Base-by-base conservation (phyloP, 1,284 basidiomycete genomes). In the Irpex sp. region DNA sequence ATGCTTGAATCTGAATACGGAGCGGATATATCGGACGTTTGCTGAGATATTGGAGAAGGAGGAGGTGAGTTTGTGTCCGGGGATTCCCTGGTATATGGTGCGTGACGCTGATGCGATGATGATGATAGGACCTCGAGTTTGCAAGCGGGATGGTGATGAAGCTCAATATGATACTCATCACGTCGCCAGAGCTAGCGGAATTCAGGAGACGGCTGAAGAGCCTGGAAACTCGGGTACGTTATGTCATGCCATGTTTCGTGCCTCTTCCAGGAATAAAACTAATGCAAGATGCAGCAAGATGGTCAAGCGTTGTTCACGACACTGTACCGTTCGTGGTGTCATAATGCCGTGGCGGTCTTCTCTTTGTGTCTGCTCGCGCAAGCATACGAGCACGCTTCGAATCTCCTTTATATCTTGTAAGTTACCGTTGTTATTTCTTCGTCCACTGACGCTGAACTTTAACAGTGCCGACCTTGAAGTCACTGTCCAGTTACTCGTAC, bases 31-130 rank as follows among this genome's bases (percentile, higher is more conserved):
- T 73, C 83, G 93, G 59, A 94, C 95, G 0, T 92, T 98, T 68
- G 96, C 97, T 0, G 96, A 98, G 76, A 95, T 99, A 57, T 75
- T 99, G 64, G 97, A 99, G 78, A 95, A 95, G 72, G 96, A 99
- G 77, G 96, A 98, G 77, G 94, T 93, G 64, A 65, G 83, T 33
- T 33, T 33, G 7, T 33, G 7, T 33, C 28, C 3, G 28, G 28
- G 28, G 28, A 33, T 33, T 3, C 7, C 28, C 28, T 7, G 6
- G 28, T 33, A 3, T 33, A 6, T 16, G 16, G n/a, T 47, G 6
- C 4, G 8, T 60, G 8, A 58, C 23, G 16, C 21, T 45, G 23
- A n/a, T 5, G 16, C 16, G 39, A 3, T 51, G 56, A 10, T 57
- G 3, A 3, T 33, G 28, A 33, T 63, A 95, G 89, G 96, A 98